phyloP scores from a whole-genome alignment of 352 stramenopile genomes.

The Pythium phragmiticola region DNA sequence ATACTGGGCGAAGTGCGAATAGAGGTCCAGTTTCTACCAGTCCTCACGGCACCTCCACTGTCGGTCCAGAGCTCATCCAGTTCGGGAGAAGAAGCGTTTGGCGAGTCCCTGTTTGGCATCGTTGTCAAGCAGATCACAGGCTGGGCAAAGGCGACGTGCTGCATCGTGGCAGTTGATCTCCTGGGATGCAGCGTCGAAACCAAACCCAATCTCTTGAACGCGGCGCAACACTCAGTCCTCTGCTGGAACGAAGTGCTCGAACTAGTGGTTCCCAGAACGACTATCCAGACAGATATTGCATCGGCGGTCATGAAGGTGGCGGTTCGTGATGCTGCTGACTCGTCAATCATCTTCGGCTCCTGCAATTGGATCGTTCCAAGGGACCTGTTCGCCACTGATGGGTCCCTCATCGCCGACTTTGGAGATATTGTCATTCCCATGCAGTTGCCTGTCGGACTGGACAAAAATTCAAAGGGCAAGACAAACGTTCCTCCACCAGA shows the following conservation, averaged over 20 bases:
- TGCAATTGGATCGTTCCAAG: slow-evolving; percentile 36
- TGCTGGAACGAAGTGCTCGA: slow-evolving; percentile 26
- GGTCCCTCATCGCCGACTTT: neutral
- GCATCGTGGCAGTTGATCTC: slow-evolving; percentile 18
- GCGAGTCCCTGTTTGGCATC: slow-evolving; percentile 8
- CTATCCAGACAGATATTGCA: neutral
- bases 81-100: neutral
- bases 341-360: slow-evolving; percentile 21
- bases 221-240: neutral
- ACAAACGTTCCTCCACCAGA: neutral
- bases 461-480: slow-evolving; percentile 14
- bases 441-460: neutral
- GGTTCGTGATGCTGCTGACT: slow-evolving; percentile 24
- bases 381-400: slow-evolving; percentile 13
- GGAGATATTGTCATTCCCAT: slow-evolving; percentile 17
- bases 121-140: slow-evolving; percentile 8
- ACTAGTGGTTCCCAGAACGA: neutral
- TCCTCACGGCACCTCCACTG: neutral
- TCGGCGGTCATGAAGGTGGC: slow-evolving; percentile 26
- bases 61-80: neutral
- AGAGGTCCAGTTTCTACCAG: slow-evolving; percentile 46
- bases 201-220: slow-evolving; percentile 21
- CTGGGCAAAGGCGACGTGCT: slow-evolving; percentile 1
- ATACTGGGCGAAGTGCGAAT: slow-evolving; percentile 32
- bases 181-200: slow-evolving; percentile 30